Evolutionary conservation across 768 basidiomycete species (phyloP), one percentile per base, ranked within the genome.

Genomic region (Dentipellis fragilis): DNA sequence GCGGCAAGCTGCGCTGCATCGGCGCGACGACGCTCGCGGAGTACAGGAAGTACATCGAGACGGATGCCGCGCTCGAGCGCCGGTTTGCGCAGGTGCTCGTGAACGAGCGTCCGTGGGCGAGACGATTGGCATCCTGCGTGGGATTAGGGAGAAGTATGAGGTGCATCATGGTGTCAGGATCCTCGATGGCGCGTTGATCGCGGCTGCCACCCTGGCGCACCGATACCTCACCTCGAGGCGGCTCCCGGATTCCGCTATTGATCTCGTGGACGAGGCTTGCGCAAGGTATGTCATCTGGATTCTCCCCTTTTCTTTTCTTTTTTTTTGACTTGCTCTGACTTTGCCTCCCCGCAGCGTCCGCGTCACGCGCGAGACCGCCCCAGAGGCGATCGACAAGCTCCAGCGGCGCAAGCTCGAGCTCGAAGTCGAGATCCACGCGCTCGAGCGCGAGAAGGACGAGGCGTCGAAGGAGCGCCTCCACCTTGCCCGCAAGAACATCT

Each of bases 11-110:
- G 12, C 77, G 80, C 54, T 82, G 76, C 71, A 91, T 95, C 55
- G 92, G 93, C 54, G 93, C 94, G 2, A 97, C 94, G 0, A 97
- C 94, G 0, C 78, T 96, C 1, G 80, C 85, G 38, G 93, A 97
- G 67, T 97, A 96, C 68, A 75, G 89, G 56, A 89, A 94, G 68
- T 89, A 91, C 68, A 93, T 96, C 65, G 93, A 96, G 71, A 89
- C 86, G 49, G 93, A 95, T 63, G 84, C 89, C 35, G 93, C 93
- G 6, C 76, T 95, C 53, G 93, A 94, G 65, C 81, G 93, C 59
- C 80, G 93, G 61, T 94, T 95, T 68, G 91, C 93, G 2, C 93
- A 96, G 68, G 93, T 98, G 42, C 66, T 94, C 23, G 83, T 98
- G 57, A 93, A 93, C 62, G 95, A 98, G 66, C 95, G 0, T 73